Base-by-base conservation (phyloP, 768 basidiomycete genomes). In the Neoboletus subvelutipes region DNA sequence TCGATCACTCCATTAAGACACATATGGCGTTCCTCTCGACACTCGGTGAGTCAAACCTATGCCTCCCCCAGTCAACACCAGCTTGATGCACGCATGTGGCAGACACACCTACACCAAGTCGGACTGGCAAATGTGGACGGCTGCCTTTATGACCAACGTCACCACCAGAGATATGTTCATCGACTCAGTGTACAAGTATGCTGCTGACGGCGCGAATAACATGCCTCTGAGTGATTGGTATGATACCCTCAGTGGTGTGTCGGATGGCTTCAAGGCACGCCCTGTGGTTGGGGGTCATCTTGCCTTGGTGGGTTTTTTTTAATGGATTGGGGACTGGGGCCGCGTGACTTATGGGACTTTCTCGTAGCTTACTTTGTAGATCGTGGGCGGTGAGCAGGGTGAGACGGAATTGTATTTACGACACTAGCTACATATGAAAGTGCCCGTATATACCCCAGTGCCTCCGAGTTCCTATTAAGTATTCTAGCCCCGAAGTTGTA, bases 111-210 rank as follows among this genome's bases (percentile, higher is more conserved):
- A 83, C 60, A 82, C 81, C 41, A 84, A 84, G 69, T 79, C 81
- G 57, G 84, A 84, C 59, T 85, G 84, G 85, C 71, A 83, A 50
- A 78, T n/a, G 7, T 85, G 78, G 76, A 83, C 80, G 0, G 79
- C 82, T 18, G 80, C 75, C 6, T 79, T 80, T 15, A 78, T 78
- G 62, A 80, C 80, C 1, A 76, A 79, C 62, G 74, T 64, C 4
- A 61, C 73, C 0, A 71, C 67, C 1, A 77, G 83, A 45, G 78
- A 85, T 62, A 70, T 80, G 42, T 76, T 85, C 61, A 77, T 86
- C 39, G 68, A 74, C 24, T 73, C 76, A 1, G 79, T 84, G 10
- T 77, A 77, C 67, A 75, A 77, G 50, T 85, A 78, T 66, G 78
- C 77, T 20, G 73, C 80, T 0, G 73, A 78, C 50, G 81, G 80